Conservation (phyloP, 2,329 filamentous ascomycete genomes). For the Aspergillus hiratsukae region DNA sequence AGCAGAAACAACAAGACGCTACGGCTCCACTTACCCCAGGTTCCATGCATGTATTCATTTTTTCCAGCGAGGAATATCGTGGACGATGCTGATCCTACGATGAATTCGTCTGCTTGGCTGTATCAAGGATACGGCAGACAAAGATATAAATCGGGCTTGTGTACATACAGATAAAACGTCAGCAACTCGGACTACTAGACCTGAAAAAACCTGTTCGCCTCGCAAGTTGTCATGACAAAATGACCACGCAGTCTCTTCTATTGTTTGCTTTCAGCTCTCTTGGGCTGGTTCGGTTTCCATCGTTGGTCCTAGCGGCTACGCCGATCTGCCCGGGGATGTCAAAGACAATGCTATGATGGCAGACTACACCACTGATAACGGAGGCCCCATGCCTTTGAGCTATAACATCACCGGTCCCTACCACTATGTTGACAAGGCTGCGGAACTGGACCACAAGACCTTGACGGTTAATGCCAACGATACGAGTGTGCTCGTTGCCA, state of each 20-base stretch:
- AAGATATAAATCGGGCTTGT: too few species aligned
- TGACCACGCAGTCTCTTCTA: too few species aligned
- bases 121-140: too few species aligned
- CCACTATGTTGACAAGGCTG: constrained; percentile 4
- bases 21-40: neutral
- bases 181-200: too few species aligned
- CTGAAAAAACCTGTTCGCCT: too few species aligned
- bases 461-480: constrained; percentile 14
- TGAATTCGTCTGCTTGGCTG: too few species aligned
- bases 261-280: too few species aligned
- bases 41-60: neutral
- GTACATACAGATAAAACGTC: too few species aligned
- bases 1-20: neutral
- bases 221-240: too few species aligned
- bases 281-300: too few species aligned
- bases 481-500: constrained; percentile 13
- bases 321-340: neutral
- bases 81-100: too few species aligned
- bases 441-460: constrained; percentile 6
- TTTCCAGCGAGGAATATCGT: too few species aligned
- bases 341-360: neutral
- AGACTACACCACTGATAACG: constrained; percentile 1
- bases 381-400: neutral
- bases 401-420: constrained; percentile 2
- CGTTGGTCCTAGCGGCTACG: constrained; percentile 3